Evolutionary conservation across 306 rosid genomes (phyloP).

Genomic region (Cicer bijugum): DNA sequence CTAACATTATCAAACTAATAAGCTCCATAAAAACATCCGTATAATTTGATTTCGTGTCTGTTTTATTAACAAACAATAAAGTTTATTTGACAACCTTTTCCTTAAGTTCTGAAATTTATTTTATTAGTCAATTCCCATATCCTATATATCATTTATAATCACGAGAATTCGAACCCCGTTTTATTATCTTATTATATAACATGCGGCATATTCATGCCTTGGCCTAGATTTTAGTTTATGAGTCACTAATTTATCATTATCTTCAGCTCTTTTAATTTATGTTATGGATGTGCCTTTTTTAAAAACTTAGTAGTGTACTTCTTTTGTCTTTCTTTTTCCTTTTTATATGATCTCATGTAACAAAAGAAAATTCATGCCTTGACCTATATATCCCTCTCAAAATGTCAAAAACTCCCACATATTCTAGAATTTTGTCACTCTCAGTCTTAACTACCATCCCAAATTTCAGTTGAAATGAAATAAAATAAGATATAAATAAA

Average conservation of each 20-base stretch:
- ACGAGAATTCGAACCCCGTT: background rate
- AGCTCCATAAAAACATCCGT: slow-evolving; percentile 35
- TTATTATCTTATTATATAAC: background rate
- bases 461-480: slow-evolving; percentile 35
- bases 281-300: too few species aligned
- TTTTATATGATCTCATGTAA: too few species aligned
- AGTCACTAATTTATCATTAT: too few species aligned
- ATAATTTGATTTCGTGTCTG: slow-evolving; percentile 33
- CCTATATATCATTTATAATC: background rate
- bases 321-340: too few species aligned
- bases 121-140: background rate
- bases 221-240: too few species aligned
- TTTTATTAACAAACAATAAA: slow-evolving; percentile 6
- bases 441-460: slow-evolving; percentile 55
- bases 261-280: too few species aligned
- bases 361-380: background rate
- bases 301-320: too few species aligned
- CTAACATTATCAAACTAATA: background rate
- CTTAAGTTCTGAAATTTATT: background rate
- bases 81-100: background rate
- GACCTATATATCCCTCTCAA: background rate
- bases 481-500: background rate
- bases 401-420: slow-evolving; percentile 15
- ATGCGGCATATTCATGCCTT: background rate
- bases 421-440: slow-evolving; percentile 37